Evolutionary conservation across 2,329 filamentous ascomycete species (phyloP).

Genomic region (Talaromyces sp.): DNA sequence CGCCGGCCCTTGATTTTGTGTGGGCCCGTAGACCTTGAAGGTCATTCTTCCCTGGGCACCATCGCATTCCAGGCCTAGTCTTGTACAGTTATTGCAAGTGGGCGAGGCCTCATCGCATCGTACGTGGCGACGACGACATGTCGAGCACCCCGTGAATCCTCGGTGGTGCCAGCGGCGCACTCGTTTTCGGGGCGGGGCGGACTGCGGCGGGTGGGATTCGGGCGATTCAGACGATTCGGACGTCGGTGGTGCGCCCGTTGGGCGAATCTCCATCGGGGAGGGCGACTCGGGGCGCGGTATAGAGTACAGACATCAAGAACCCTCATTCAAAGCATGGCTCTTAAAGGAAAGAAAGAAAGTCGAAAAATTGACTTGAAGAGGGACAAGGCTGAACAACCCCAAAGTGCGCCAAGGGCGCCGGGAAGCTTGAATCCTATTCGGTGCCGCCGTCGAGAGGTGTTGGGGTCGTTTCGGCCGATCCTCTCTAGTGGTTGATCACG

Average conservation of each 20-base stretch:
- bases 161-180: constrained; percentile 46
- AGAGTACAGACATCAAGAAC: constrained; percentile 26
- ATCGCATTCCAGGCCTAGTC: constrained; percentile 37
- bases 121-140: constrained; percentile 44
- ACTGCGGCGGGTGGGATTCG: constrained; percentile 4
- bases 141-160: constrained; percentile 46
- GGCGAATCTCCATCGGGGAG: constrained; percentile 6
- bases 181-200: constrained; percentile 33
- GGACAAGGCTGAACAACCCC: constrained; percentile 9
- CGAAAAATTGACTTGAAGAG: neutral
- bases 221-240: constrained; percentile 5
- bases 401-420: constrained; percentile 1
- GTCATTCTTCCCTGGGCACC: constrained; percentile 41
- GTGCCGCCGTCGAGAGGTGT: neutral
- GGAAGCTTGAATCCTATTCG: constrained; percentile 1
- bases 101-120: constrained; percentile 42
- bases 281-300: constrained; percentile 4
- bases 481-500: constrained; percentile 3
- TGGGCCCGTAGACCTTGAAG: constrained; percentile 41
- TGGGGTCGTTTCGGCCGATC: constrained; percentile 1
- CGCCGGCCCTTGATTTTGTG: constrained; percentile 22
- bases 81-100: constrained; percentile 42
- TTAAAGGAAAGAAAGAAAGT: neutral
- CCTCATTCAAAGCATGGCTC: constrained; percentile 4
- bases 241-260: constrained; percentile 3